Percentiles rank a stretch among this genome's conserved stretches.
phyloP scores from a whole-genome alignment of 768 basidiomycete genomes.

The Cystofilobasidium ferigula region DNA sequence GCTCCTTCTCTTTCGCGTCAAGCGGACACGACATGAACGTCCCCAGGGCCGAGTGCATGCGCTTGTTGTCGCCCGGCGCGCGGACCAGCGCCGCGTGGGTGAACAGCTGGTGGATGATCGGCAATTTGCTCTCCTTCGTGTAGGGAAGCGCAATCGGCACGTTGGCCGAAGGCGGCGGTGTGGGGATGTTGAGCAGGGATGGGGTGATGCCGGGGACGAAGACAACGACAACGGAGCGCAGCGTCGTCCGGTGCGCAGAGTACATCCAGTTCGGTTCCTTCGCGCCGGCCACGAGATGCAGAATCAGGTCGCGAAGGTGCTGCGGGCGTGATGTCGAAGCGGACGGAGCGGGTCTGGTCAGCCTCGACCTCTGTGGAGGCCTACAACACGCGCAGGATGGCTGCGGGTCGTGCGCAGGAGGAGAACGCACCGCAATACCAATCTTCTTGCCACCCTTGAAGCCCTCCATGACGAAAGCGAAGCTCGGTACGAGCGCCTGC shows the following conservation, averaged over 20 bases:
- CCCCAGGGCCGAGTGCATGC: slow-evolving; percentile 75
- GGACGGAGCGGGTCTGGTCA: no score
- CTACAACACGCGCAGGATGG: no score
- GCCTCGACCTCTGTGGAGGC: no score
- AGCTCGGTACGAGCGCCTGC: slow-evolving; percentile 34
- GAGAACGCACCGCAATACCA: slow-evolving; percentile 58
- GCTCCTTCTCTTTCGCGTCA: slow-evolving; percentile 66
- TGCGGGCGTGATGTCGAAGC: no score
- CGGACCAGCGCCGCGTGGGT: slow-evolving; percentile 86
- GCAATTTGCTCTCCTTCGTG: slow-evolving; percentile 41
- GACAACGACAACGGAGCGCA: slow-evolving; percentile 67
- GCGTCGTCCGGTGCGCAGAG: slow-evolving; percentile 64
- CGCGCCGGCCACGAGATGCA: slow-evolving; percentile 70
- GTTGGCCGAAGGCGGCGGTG: slow-evolving; percentile 48
- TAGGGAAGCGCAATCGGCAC: slow-evolving; percentile 47
- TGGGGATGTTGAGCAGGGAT: slow-evolving; percentile 52
- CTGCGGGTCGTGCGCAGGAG: no score
- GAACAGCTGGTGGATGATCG: slow-evolving; percentile 59
- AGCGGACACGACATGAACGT: slow-evolving; percentile 72
- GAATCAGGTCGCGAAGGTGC: slow-evolving; percentile 77
- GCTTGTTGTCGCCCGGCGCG: slow-evolving; percentile 74
- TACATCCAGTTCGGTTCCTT: slow-evolving; percentile 79
- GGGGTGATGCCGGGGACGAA: slow-evolving; percentile 79
- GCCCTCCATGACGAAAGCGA: slow-evolving; percentile 69
- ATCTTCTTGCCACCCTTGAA: slow-evolving; percentile 67